phyloP scores from a whole-genome alignment of 106 monocot species.

The Narthecium ossifragum region DNA sequence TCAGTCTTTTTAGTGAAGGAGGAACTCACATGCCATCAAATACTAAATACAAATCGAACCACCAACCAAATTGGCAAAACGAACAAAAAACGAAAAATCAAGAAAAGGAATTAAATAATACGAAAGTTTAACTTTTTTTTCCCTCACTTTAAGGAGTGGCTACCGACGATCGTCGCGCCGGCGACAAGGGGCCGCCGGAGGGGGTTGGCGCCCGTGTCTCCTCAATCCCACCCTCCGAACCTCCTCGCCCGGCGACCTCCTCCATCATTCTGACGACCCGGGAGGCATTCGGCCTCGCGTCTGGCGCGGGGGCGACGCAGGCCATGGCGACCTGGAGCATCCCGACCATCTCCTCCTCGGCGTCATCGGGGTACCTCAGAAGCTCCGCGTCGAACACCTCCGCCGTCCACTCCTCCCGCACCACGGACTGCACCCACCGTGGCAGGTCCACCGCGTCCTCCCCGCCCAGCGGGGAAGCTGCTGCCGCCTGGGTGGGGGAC shows the following conservation, averaged over 20 bases:
- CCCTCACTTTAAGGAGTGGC: no score
- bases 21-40: no score
- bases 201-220: not conserved
- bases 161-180: no score
- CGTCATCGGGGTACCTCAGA: constrained; percentile 47
- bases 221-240: not conserved
- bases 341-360: constrained; percentile 78
- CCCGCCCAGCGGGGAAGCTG: constrained; percentile 19
- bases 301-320: constrained; percentile 52
- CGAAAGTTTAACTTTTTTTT: no score
- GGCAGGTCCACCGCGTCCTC: constrained; percentile 41
- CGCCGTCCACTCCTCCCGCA: constrained; percentile 85
- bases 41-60: no score
- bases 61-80: no score
- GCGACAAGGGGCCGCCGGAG: not conserved
- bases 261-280: constrained; percentile 61
- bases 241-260: constrained; percentile 12
- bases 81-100: no score
- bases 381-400: constrained; percentile 81
- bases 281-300: constrained; percentile 40
- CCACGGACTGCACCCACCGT: constrained; percentile 76
- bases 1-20: no score
- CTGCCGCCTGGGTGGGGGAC: constrained; percentile 20
- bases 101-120: no score
- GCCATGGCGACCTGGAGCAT: constrained; percentile 75